Evolutionary conservation across 257 asterid species (phyloP).

Genomic region (Gentiana straminea): DNA sequence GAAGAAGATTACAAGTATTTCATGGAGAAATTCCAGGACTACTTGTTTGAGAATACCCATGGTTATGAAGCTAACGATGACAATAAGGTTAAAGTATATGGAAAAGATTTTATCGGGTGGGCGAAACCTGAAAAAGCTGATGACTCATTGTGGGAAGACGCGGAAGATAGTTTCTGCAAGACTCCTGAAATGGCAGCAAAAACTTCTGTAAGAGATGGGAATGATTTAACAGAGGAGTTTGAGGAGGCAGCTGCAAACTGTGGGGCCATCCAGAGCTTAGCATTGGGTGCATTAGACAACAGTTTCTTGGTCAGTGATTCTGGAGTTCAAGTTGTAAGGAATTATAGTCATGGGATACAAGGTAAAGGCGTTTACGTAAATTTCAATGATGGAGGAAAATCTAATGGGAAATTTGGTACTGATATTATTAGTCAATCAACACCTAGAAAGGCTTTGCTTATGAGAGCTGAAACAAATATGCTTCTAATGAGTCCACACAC

Average conservation of each 20-base stretch:
- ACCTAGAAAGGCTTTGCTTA: constrained; percentile 71
- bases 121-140: constrained; percentile 74
- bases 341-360: constrained; percentile 91
- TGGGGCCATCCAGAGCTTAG: constrained; percentile 91
- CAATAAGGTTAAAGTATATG: constrained; percentile 67
- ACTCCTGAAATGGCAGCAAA: constrained; percentile 32
- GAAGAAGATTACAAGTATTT: constrained; percentile 71
- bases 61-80: constrained; percentile 67
- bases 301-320: constrained; percentile 51
- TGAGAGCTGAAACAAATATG: constrained; percentile 98
- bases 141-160: constrained; percentile 91
- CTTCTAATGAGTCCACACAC: constrained; percentile 83
- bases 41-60: constrained; percentile 82
- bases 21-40: constrained; percentile 59
- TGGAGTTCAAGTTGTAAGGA: constrained; percentile 97
- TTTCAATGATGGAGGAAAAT: constrained; percentile 40
- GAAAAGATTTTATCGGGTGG: constrained; percentile 92
- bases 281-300: constrained; percentile 92
- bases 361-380: constrained; percentile 94
- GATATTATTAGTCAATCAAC: constrained; percentile 34
- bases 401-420: constrained; percentile 10
- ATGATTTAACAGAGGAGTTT: constrained; percentile 75
- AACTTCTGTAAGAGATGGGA: constrained; percentile 40
- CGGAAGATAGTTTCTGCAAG: constrained; percentile 80
- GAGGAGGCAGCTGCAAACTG: constrained; percentile 84